Conservation (phyloP, 371 early-diverging fungal genomes). For the Blyttiomyces sp. region DNA sequence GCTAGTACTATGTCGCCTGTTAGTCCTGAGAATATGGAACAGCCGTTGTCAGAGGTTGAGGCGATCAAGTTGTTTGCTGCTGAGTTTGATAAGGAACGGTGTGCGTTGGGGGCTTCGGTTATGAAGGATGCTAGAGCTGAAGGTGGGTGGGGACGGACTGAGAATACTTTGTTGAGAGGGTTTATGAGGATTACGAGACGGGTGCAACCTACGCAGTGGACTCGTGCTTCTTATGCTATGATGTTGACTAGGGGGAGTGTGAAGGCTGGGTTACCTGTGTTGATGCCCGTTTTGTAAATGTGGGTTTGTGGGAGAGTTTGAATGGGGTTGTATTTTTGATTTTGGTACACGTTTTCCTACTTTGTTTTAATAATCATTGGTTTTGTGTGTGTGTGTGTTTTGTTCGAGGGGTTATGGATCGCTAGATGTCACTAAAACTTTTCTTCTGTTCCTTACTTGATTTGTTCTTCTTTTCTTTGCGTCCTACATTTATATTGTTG, state of each 20-base stretch:
- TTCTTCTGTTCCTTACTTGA: no score
- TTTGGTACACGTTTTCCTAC: no score
- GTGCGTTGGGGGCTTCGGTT: constrained; percentile 13
- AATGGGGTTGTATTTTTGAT: no score
- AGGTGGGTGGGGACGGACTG: constrained; percentile 32
- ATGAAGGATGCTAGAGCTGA: constrained; percentile 39
- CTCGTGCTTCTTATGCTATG: constrained; percentile 15
- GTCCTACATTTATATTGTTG: no score
- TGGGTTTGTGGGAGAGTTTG: background rate
- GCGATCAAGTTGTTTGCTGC: background rate
- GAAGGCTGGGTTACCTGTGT: constrained; percentile 3
- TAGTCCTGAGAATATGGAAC: background rate
- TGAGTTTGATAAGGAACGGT: constrained; percentile 33
- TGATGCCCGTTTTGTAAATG: constrained; percentile 6
- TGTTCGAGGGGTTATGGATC: no score
- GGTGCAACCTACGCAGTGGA: constrained; percentile 23
- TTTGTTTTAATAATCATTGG: no score
- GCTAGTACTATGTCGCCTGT: constrained; percentile 8
- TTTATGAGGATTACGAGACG: constrained; percentile 31
- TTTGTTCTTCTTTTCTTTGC: no score
- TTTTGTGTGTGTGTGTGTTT: no score
- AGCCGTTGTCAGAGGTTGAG: background rate
- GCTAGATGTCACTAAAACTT: no score
- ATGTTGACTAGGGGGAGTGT: constrained; percentile 29
- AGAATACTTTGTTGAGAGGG: constrained; percentile 29